These are phyloP conservation scores for Aspergillus udagawae DNA, from an alignment of 2,329 filamentous ascomycete species.

Conservation along the genomic window DNA sequence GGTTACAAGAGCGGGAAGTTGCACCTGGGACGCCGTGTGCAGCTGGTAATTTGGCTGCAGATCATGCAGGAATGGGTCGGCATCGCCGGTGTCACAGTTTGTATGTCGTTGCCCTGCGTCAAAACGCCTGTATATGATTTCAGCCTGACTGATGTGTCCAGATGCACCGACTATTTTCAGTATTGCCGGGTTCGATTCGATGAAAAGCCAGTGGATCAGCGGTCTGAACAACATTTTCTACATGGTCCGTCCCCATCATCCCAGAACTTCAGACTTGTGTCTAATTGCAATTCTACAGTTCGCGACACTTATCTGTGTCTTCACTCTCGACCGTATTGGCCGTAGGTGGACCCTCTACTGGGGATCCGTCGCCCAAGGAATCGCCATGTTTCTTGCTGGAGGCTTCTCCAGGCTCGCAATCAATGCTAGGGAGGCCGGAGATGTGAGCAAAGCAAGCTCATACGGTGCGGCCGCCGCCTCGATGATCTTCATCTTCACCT, in stretches of 20 bases:
- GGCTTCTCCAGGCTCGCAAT: constrained; percentile 57
- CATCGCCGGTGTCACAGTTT: constrained; percentile 66
- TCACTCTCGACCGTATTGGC: constrained; percentile 65
- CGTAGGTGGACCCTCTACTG: constrained; percentile 67
- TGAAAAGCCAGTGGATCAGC: constrained; percentile 61
- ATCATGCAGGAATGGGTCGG: constrained; percentile 69
- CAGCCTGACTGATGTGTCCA: constrained; percentile 3
- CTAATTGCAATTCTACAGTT: constrained; percentile 41
- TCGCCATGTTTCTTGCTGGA: constrained; percentile 65
- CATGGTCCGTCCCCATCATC: constrained; percentile 39
- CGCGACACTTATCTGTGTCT: constrained; percentile 64
- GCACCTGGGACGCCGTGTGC: constrained; percentile 63
- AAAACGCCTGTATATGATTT: background rate
- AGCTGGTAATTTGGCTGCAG: constrained; percentile 68
- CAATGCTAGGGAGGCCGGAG: constrained; percentile 45
- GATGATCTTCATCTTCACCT: constrained; percentile 68
- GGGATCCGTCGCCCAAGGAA: constrained; percentile 61
- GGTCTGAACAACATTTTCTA: constrained; percentile 56
- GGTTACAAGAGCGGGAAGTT: constrained; percentile 62
- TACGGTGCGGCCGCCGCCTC: constrained; percentile 64
- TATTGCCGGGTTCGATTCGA: constrained; percentile 61
- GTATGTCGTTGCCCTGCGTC: constrained; percentile 18
- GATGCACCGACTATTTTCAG: constrained; percentile 57
- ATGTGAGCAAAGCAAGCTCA: constrained; percentile 44
- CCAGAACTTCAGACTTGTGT: background rate